Evolutionary conservation across 768 basidiomycete species (phyloP).

Genomic region (Podaxis sp.): DNA sequence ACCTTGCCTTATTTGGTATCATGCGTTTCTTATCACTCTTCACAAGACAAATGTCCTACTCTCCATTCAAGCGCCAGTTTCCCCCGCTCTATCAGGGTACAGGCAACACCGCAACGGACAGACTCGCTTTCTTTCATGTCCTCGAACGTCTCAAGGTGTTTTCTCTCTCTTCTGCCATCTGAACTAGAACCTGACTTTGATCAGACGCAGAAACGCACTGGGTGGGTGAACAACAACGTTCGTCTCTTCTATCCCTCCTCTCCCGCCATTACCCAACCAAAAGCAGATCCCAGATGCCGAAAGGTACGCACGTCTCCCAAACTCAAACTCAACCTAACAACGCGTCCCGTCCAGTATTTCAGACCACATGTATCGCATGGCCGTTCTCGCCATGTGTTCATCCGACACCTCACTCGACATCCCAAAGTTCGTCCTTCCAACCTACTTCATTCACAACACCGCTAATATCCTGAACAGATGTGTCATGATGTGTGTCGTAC

Average conservation of each 20-base stretch:
- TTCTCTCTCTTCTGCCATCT: neutral
- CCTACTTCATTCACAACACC: neutral
- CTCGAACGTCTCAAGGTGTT: slow-evolving; percentile 84
- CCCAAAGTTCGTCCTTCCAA: slow-evolving; percentile 51
- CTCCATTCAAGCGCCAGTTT: slow-evolving; percentile 40
- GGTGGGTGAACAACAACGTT: slow-evolving; percentile 88
- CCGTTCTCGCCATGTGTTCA: slow-evolving; percentile 85
- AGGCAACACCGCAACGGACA: slow-evolving; percentile 58
- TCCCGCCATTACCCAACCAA: neutral
- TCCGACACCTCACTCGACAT: slow-evolving; percentile 72
- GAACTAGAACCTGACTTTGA: neutral
- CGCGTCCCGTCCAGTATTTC: slow-evolving; percentile 59
- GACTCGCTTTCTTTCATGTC: slow-evolving; percentile 88
- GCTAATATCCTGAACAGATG: slow-evolving; percentile 42
- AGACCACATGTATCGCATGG: slow-evolving; percentile 98
- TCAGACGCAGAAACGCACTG: slow-evolving; percentile 93
- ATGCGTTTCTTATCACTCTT: neutral
- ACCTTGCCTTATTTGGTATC: slow-evolving; percentile 4
- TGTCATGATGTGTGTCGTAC: slow-evolving; percentile 87
- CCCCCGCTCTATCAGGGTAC: slow-evolving; percentile 56
- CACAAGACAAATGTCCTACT: neutral
- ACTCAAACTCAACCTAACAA: neutral
- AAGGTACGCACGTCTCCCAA: slow-evolving; percentile 47
- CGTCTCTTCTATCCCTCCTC: slow-evolving; percentile 16
- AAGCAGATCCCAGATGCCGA: slow-evolving; percentile 77